phyloP scores from a whole-genome alignment of 192 early-diverging fungal species.

The Rhizoclosmatium sp. region DNA sequence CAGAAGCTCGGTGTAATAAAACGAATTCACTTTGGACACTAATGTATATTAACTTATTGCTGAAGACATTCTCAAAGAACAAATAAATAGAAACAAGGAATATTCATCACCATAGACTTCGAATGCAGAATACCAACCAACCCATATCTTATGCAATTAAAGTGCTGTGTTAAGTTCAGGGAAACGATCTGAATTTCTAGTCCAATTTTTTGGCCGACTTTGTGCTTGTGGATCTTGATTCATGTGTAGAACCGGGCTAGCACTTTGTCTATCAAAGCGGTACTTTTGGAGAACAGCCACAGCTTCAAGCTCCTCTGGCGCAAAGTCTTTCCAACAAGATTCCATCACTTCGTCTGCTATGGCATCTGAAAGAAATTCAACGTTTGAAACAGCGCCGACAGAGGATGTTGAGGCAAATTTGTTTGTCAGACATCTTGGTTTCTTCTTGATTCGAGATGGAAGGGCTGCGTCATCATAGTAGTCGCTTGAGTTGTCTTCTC shows the following conservation, averaged over 20 bases:
- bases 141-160: no score
- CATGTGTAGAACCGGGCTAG: neutral
- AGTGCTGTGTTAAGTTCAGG: no score
- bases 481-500: constrained; percentile 8
- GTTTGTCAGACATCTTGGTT: neutral
- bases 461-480: neutral
- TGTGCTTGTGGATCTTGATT: neutral
- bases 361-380: neutral
- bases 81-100: neutral
- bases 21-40: no score
- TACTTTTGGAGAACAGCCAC: constrained; percentile 23
- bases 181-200: no score
- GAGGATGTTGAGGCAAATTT: neutral
- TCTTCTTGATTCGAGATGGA: neutral
- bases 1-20: no score
- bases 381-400: neutral
- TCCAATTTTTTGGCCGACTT: no score
- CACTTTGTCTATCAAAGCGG: neutral
- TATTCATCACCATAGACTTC: neutral
- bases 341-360: constrained; percentile 5
- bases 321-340: constrained; percentile 24
- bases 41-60: no score
- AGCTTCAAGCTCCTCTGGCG: constrained; percentile 26
- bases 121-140: no score
- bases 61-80: neutral